Base-by-base conservation (phyloP, 441 rosid species). In the Capsella rubella region DNA sequence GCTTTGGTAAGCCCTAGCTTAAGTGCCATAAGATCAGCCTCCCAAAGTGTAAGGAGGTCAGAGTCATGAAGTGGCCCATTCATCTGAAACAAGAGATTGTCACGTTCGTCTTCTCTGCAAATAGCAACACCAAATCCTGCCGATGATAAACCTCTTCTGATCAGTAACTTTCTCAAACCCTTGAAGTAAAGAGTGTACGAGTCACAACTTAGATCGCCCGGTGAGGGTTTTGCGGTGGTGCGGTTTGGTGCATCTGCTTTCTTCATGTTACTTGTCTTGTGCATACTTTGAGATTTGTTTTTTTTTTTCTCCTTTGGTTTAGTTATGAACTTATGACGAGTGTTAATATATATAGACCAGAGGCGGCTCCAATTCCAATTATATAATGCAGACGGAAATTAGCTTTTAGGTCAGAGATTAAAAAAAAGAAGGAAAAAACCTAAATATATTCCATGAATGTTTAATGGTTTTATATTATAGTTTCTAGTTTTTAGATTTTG, bases 1-100 rank as follows among this genome's bases (percentile, higher is more conserved):
- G 90, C 88, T 31, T 85, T 83, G 29, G 47, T 76, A 8, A 91
- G 85, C 43, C 87, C 97, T 72, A 76, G 88, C 51, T 87, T 80
- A 76, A 91, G 59, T 16, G 92, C 97, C 80, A 14, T 70, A 32
- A 73, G 47, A 64, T 84, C 93, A 31, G 40, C 60, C 60, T 55
- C 60, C 25, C 15, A 53, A 53, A 1, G 8, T 52, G 32, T 25
- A 27, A 52, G 10, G 39, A 2, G 3, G 16, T 5, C 16, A 4
- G 45, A 12, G 45, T 14, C 16, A 45, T 45, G 3, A 45, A 45
- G 49, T 45, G 18, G n/a, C 3, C 16, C 8, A 8, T n/a, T 45
- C 16, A 14, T n/a, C 49, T 14, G 16, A 45, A 45, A 45, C 49
- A 45, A 45, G 49, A n/a, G 8, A n/a, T 3, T 45, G 6, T 45